Evolutionary conservation across 495 filamentous ascomycete species (phyloP).

Genomic region (Penicillium steckii): DNA sequence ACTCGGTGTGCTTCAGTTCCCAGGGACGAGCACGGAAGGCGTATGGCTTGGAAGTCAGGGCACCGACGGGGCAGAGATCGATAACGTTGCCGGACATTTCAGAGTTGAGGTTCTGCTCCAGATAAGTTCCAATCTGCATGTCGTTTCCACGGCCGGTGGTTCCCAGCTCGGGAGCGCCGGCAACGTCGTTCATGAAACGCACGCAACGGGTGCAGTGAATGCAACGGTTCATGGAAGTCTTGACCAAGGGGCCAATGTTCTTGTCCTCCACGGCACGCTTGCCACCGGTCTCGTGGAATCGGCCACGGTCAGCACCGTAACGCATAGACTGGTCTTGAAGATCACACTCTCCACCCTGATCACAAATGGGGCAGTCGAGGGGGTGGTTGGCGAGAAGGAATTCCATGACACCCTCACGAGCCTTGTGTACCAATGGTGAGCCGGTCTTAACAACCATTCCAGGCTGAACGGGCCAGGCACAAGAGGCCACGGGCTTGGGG

Average conservation of each 20-base stretch:
- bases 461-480: conserved; percentile 96
- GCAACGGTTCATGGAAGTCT: conserved; percentile 99
- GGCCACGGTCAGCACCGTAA: conserved; percentile 92
- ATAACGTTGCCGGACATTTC: conserved; percentile 97
- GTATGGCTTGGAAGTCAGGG: conserved; percentile 93
- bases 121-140: conserved; percentile 96
- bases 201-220: conserved; percentile 98
- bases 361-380: conserved; percentile 95
- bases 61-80: conserved; percentile 96
- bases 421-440: conserved; percentile 93
- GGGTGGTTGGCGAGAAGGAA: conserved; percentile 97
- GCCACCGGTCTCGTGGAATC: conserved; percentile 91
- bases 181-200: conserved; percentile 96
- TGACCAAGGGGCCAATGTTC: conserved; percentile 97
- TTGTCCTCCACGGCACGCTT: conserved; percentile 99
- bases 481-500: conserved; percentile 96
- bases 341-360: conserved; percentile 98
- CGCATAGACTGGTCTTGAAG: conserved; percentile 99
- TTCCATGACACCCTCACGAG: conserved; percentile 97
- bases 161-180: conserved; percentile 91
- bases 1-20: conserved; percentile 92
- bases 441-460: conserved; percentile 99
- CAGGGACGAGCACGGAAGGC: conserved; percentile 95
- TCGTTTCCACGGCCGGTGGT: conserved; percentile 94
- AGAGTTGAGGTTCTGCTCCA: conserved; percentile 86